Percentiles rank a stretch among this genome's conserved stretches.
Evolutionary conservation across 805 yeast genomes (phyloP).

Genomic region (Teunomyces pallodes): DNA sequence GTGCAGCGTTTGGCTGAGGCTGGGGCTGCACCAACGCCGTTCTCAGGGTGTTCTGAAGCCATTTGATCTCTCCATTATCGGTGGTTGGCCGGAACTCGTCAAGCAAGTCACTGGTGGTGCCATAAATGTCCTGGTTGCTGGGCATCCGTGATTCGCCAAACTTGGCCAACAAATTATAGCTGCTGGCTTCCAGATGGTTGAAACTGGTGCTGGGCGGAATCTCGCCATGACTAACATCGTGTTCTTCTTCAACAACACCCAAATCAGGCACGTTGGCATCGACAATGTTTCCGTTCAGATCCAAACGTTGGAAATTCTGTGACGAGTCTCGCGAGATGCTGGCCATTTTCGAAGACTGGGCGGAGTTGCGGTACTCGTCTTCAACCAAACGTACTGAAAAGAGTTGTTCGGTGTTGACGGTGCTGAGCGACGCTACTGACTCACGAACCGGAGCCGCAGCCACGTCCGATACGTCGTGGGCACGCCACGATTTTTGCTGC

Average conservation of each 20-base stretch:
- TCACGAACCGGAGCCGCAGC: slow-evolving; percentile 46
- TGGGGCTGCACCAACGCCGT: slow-evolving; percentile 2
- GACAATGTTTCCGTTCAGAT: slow-evolving; percentile 44
- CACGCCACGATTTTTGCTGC: slow-evolving; percentile 44
- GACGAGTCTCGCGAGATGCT: slow-evolving; percentile 30
- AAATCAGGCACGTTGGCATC: slow-evolving; percentile 26
- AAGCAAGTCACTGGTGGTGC: slow-evolving; percentile 14
- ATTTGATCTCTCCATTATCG: slow-evolving; percentile 28
- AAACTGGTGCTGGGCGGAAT: slow-evolving; percentile 11
- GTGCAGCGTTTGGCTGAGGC: neutral
- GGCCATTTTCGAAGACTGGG: slow-evolving; percentile 21
- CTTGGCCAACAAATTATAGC: slow-evolving; percentile 18
- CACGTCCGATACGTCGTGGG: slow-evolving; percentile 30
- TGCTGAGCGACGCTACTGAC: slow-evolving; percentile 70
- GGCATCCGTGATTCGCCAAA: slow-evolving; percentile 16
- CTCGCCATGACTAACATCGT: slow-evolving; percentile 5
- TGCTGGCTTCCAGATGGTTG: slow-evolving; percentile 11
- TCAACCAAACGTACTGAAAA: slow-evolving; percentile 76
- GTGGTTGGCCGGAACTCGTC: slow-evolving; percentile 32
- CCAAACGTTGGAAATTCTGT: slow-evolving; percentile 42
- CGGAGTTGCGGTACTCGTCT: slow-evolving; percentile 38
- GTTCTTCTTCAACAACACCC: slow-evolving; percentile 31
- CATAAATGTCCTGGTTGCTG: slow-evolving; percentile 12
- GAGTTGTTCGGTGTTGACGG: slow-evolving; percentile 82
- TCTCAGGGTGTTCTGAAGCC: slow-evolving; percentile 20